A percentile compares a stretch with the other conserved stretches of the same genome.
Conservation (phyloP, 2,329 filamentous ascomycete species). For the Pseudogymnoascus sp. region DNA sequence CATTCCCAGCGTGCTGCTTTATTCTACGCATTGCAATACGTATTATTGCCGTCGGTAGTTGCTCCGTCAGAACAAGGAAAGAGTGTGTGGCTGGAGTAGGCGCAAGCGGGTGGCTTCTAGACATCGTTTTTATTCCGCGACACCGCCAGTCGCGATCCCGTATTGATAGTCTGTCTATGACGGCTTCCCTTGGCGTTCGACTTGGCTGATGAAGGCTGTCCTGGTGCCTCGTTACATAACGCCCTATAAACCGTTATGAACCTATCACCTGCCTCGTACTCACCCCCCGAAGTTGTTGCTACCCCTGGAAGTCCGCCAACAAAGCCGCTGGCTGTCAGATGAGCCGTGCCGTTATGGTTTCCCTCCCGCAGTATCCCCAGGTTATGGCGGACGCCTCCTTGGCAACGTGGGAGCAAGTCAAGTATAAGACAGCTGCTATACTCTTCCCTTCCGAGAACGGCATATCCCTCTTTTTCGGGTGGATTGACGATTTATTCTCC, state of each 20-base stretch:
- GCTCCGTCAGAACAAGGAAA: background rate
- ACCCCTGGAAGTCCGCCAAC: background rate
- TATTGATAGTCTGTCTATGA: background rate
- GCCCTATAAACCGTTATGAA: background rate
- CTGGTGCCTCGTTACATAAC: slow-evolving; percentile 1
- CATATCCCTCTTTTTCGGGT: background rate
- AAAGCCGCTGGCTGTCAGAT: background rate
- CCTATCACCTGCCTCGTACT: background rate
- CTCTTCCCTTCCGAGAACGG: background rate
- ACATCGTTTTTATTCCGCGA: background rate
- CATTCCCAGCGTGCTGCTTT: background rate
- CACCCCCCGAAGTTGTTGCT: background rate
- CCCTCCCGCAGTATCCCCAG: background rate
- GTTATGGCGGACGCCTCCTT: background rate
- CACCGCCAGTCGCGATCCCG: background rate
- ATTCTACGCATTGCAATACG: background rate
- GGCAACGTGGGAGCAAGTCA: background rate
- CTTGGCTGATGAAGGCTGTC: background rate
- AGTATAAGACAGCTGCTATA: background rate
- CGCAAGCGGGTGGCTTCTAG: background rate
- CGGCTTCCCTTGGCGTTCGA: background rate
- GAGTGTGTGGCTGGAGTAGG: background rate
- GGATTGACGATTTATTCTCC: background rate
- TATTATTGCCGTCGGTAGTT: background rate
- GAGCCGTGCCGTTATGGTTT: slow-evolving; percentile 1